A percentile compares a stretch with the other conserved stretches of the same genome.
Evolutionary conservation across 2,329 filamentous ascomycete genomes (phyloP).

Genomic region (Pseudocercospora fijiensis): DNA sequence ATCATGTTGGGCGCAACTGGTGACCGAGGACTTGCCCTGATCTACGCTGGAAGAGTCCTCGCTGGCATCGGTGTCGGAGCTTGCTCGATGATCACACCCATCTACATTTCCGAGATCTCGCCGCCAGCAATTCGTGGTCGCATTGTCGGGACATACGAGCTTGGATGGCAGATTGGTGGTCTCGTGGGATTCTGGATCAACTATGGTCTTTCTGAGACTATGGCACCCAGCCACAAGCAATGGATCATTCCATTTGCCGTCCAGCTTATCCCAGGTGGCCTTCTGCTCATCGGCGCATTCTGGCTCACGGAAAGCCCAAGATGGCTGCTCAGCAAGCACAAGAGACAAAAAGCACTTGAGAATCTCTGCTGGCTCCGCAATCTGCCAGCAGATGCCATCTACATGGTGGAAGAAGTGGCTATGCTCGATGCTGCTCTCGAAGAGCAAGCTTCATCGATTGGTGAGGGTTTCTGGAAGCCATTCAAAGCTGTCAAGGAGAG

Average conservation of each 20-base stretch:
- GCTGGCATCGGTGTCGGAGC: conserved; percentile 59
- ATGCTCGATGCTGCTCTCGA: conserved; percentile 70
- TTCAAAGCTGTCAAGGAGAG: conserved; percentile 58
- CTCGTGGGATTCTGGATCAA: conserved; percentile 53
- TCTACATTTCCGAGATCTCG: conserved; percentile 60
- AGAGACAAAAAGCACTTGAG: conserved; percentile 43
- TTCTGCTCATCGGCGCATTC: conserved; percentile 51
- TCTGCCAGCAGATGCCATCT: conserved; percentile 57
- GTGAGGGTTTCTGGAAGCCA: conserved; percentile 72
- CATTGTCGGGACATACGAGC: conserved; percentile 59
- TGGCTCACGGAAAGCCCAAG: conserved; percentile 49
- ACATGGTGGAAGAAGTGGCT: conserved; percentile 71
- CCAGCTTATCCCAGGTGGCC: conserved; percentile 65
- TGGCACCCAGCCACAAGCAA: conserved; percentile 45
- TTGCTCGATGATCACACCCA: conserved; percentile 57
- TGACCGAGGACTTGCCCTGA: conserved; percentile 61
- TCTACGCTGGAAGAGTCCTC: conserved; percentile 58
- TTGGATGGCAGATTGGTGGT: conserved; percentile 56
- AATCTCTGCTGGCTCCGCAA: conserved; percentile 64
- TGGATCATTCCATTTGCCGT: conserved; percentile 58
- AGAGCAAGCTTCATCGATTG: conserved; percentile 61
- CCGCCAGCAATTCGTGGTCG: conserved; percentile 60
- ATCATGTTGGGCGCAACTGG: conserved; percentile 68
- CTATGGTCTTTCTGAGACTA: conserved; percentile 47
- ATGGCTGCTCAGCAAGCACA: conserved; percentile 46